Base-by-base conservation (phyloP, 768 basidiomycete species). In the Mycena floridula region DNA sequence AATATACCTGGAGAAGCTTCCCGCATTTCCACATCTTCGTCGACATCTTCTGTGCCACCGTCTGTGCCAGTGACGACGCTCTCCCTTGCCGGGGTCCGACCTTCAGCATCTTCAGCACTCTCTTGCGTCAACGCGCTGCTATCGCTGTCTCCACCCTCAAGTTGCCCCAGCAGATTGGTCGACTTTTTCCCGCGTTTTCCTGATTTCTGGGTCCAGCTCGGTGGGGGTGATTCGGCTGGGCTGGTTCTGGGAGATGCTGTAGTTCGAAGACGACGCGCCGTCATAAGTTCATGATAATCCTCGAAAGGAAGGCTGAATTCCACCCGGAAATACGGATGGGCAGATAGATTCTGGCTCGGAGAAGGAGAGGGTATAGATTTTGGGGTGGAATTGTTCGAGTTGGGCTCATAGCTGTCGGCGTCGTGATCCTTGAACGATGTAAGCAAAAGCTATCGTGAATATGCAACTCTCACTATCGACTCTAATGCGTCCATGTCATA, bases 91-190 rank as follows among this genome's bases (percentile, higher is more conserved):
- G 81, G 79, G 7, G 81, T 82, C 21, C 74, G 79, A 15, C 62
- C 67, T 5, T 62, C 65, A 37, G 70, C 77, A 56, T 90, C 88
- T 45, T 89, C 88, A 6, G 80, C 85, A 49, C 85, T 89, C 60
- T 89, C 86, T 57, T 85, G 81, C 3, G 87, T 90, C 54, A 90
- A 59, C 22, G 84, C 88, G 50, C 88, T 89, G 54, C 85, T 87
- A 50, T 89, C 88, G 56, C 88, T 89, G 55, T 90, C 86, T 1
- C 87, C 87, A 37, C 26, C 23, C 27, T 27, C 25, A n/a, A 16
- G 26, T 13, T 27, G 22, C 40, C 35, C 22, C 15, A 16, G 28
- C 20, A 36, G 18, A 23, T 38, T 40, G 25, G 24, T 15, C 25
- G 15, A 12, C 15, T 16, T n/a, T 36, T 47, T 41, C 11, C 23